Conservation (phyloP, 2,329 filamentous ascomycete species). For the Fusarium clavum region DNA sequence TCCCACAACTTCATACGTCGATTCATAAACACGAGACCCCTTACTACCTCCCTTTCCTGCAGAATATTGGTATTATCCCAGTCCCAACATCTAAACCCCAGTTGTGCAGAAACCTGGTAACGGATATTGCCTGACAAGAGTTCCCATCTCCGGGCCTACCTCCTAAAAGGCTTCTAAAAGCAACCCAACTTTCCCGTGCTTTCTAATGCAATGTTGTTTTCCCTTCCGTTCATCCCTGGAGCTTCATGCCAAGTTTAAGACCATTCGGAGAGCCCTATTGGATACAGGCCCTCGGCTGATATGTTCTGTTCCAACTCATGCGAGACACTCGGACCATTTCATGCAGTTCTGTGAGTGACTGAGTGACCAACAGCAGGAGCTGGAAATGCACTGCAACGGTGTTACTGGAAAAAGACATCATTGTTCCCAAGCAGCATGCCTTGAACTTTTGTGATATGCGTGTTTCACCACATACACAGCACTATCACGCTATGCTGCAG, state of each 20-base stretch:
- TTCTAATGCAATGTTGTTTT: not conserved
- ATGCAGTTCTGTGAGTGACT: slow-evolving; percentile 12
- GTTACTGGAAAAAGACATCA: not conserved
- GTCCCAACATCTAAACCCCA: not conserved
- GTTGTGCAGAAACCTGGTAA: not conserved
- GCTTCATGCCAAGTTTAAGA: not conserved
- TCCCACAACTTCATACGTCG: not conserved
- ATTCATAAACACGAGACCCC: not conserved
- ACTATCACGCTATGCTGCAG: slow-evolving; percentile 8
- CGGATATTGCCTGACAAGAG: slow-evolving; percentile 3
- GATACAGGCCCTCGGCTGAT: slow-evolving; percentile 5
- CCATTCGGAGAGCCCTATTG: slow-evolving; percentile 1
- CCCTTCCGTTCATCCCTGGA: not conserved
- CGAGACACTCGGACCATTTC: slow-evolving; percentile 12
- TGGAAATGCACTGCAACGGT: not conserved
- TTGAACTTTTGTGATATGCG: slow-evolving; percentile 35
- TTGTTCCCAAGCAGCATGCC: not conserved
- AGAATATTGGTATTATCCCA: not conserved
- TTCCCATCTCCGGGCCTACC: not conserved
- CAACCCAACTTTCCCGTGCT: not conserved
- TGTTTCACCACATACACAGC: slow-evolving; percentile 35
- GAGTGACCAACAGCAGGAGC: slow-evolving; percentile 1
- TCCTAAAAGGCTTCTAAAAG: not conserved
- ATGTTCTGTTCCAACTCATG: slow-evolving; percentile 11
- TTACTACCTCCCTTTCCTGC: not conserved